Conservation (phyloP, 192 early-diverging fungal species). For the Coemansia sp. region DNA sequence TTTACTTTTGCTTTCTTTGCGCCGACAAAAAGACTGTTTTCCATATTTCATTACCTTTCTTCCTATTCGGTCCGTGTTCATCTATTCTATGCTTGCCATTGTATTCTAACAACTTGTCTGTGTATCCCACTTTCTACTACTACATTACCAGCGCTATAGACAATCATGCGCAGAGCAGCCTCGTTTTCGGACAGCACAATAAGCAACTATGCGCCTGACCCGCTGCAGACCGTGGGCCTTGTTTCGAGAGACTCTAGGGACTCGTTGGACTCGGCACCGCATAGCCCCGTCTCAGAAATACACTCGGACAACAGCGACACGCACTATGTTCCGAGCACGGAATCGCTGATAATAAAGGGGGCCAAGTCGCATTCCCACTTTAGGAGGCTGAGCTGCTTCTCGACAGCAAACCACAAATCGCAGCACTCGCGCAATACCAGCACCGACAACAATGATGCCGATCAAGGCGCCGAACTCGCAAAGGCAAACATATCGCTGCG, state of each 20-base stretch:
- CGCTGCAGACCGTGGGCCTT: slow-evolving; percentile 2
- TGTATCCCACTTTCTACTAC: background rate
- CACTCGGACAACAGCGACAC: slow-evolving; percentile 5
- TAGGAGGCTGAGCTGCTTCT: background rate
- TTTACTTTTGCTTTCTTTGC: background rate
- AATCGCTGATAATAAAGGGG: slow-evolving; percentile 18
- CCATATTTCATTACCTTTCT: background rate
- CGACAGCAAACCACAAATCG: background rate
- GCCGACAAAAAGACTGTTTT: background rate
- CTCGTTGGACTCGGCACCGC: slow-evolving; percentile 4
- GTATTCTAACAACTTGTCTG: background rate
- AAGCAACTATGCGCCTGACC: slow-evolving; percentile 4
- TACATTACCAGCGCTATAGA: background rate
- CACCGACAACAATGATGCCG: background rate
- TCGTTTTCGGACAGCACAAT: slow-evolving; percentile 10
- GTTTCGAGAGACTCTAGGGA: slow-evolving; percentile 4
- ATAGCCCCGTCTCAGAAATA: slow-evolving; percentile 12
- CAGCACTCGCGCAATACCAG: background rate
- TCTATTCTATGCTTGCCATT: background rate
- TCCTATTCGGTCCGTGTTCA: background rate
- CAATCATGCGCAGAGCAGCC: slow-evolving; percentile 8
- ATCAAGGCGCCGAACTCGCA: background rate
- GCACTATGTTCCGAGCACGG: slow-evolving; percentile 14
- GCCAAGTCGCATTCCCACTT: slow-evolving; percentile 5
- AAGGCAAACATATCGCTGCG: background rate